phyloP scores from a whole-genome alignment of 352 stramenopile species.

The Sclerospora graminicola region DNA sequence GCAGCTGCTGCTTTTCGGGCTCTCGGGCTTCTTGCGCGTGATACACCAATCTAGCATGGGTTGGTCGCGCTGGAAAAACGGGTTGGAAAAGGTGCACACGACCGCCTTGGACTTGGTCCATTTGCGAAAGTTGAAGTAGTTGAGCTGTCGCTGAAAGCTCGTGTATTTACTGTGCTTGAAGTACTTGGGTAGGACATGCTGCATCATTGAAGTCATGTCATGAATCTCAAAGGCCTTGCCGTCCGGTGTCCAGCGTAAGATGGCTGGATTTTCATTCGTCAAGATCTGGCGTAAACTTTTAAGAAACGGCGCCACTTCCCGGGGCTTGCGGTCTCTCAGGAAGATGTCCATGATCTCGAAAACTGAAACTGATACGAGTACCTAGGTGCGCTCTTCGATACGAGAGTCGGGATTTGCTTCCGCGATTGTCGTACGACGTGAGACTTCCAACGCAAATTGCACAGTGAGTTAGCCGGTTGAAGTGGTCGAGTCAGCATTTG shows the following conservation, averaged over 20 bases:
- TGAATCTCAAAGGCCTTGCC: slow-evolving; percentile 79
- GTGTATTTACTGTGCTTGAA: slow-evolving; percentile 83
- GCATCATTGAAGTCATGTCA: slow-evolving; percentile 54
- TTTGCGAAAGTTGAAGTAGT: slow-evolving; percentile 72
- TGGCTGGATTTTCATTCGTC: slow-evolving; percentile 29
- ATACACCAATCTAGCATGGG: slow-evolving; percentile 49
- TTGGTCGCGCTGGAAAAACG: slow-evolving; percentile 50
- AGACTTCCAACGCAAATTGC: not conserved
- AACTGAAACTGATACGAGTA: not conserved
- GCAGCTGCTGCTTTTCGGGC: not conserved
- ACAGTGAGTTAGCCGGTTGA: not conserved
- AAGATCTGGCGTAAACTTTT: slow-evolving; percentile 46
- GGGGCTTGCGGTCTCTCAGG: slow-evolving; percentile 2
- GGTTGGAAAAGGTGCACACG: slow-evolving; percentile 70
- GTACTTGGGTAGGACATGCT: slow-evolving; percentile 65
- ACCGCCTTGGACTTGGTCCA: slow-evolving; percentile 69
- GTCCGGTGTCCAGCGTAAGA: slow-evolving; percentile 40
- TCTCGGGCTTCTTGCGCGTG: slow-evolving; percentile 49
- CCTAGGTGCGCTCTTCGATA: not conserved
- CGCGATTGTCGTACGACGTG: not conserved
- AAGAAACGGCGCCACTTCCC: slow-evolving; percentile 44
- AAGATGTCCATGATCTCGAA: not conserved
- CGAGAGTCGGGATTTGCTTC: not conserved
- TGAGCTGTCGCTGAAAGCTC: slow-evolving; percentile 85
- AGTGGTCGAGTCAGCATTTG: not conserved